Percentiles rank a stretch among this genome's conserved stretches.
These are phyloP conservation scores for Penicillium brevicompactum DNA, from an alignment of 2,329 filamentous ascomycete species.

Conservation along the genomic window DNA sequence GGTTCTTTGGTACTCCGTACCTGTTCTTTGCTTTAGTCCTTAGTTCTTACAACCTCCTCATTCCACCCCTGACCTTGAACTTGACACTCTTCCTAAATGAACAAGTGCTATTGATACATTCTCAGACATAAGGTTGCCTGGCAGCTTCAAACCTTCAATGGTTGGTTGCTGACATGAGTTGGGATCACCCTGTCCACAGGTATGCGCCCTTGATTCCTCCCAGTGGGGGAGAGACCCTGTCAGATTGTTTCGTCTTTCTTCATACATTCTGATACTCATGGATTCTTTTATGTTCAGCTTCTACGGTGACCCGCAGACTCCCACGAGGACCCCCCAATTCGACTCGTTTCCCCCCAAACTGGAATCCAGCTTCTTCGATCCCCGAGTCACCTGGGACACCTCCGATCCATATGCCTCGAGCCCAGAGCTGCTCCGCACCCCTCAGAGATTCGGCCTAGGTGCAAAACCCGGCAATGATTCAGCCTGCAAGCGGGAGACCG, in stretches of 20 bases:
- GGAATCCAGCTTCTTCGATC: constrained; percentile 50
- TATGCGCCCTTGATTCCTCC: constrained; percentile 30
- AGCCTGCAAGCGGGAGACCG: constrained; percentile 28
- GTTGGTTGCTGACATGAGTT: constrained; percentile 50
- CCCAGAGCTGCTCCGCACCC: constrained; percentile 47
- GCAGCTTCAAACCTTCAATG: constrained; percentile 39
- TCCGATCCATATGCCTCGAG: constrained; percentile 51
- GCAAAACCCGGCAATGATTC: constrained; percentile 15
- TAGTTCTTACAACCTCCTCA: not conserved
- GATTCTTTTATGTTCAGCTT: constrained; percentile 44
- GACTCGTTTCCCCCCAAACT: constrained; percentile 49
- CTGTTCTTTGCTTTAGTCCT: constrained; percentile 6
- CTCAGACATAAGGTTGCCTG: constrained; percentile 35
- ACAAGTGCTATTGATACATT: constrained; percentile 9
- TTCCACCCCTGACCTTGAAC: not conserved
- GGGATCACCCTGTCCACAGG: constrained; percentile 50
- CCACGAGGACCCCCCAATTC: constrained; percentile 47
- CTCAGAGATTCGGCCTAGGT: constrained; percentile 41
- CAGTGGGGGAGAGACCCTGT: constrained; percentile 17
- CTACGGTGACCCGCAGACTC: constrained; percentile 51
- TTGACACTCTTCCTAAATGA: not conserved
- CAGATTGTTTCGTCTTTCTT: constrained; percentile 3
- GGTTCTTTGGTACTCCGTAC: not conserved
- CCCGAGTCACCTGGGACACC: constrained; percentile 50
- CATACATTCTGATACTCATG: constrained; percentile 28